phyloP scores from a whole-genome alignment of 2,329 filamentous ascomycete genomes.

The Exophiala spinifera region DNA sequence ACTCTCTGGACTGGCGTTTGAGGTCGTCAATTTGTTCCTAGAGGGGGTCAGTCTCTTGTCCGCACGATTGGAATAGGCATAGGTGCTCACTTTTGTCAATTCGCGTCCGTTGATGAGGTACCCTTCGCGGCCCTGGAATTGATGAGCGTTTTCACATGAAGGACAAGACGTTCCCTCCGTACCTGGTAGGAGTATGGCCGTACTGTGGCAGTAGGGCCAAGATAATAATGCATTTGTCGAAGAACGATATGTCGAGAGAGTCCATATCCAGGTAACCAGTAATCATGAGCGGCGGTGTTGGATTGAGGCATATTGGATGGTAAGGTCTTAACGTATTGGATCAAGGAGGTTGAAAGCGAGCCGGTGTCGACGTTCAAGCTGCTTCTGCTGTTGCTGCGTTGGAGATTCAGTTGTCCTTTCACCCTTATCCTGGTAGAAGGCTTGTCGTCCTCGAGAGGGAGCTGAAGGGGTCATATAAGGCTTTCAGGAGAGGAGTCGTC shows the following conservation, averaged over 20 bases:
- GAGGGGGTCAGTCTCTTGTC: not conserved
- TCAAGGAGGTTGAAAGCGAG: not conserved
- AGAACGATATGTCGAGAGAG: slow-evolving; percentile 50
- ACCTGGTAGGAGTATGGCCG: slow-evolving; percentile 49
- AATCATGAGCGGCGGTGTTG: slow-evolving; percentile 31
- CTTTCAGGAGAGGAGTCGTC: slow-evolving; percentile 2
- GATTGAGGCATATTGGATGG: not conserved
- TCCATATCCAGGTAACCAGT: slow-evolving; percentile 49
- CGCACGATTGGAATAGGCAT: not conserved
- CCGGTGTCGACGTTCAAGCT: not conserved
- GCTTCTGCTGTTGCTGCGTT: too few species aligned
- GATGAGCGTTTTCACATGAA: slow-evolving; percentile 8
- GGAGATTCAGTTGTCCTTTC: too few species aligned
- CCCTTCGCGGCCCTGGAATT: slow-evolving; percentile 45
- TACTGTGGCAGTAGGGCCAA: slow-evolving; percentile 46
- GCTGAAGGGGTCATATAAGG: slow-evolving; percentile 7
- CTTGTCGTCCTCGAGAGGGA: not conserved
- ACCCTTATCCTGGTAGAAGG: not conserved
- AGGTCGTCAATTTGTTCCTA: slow-evolving; percentile 52
- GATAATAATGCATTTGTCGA: slow-evolving; percentile 48
- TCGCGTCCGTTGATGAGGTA: slow-evolving; percentile 47
- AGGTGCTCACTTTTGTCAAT: slow-evolving; percentile 42
- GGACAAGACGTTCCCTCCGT: slow-evolving; percentile 23
- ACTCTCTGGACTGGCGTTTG: slow-evolving; percentile 46
- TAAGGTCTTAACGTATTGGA: not conserved